These are phyloP conservation scores for Cydonia oblonga DNA, from an alignment of 331 rosid species.

Conservation along the genomic window DNA sequence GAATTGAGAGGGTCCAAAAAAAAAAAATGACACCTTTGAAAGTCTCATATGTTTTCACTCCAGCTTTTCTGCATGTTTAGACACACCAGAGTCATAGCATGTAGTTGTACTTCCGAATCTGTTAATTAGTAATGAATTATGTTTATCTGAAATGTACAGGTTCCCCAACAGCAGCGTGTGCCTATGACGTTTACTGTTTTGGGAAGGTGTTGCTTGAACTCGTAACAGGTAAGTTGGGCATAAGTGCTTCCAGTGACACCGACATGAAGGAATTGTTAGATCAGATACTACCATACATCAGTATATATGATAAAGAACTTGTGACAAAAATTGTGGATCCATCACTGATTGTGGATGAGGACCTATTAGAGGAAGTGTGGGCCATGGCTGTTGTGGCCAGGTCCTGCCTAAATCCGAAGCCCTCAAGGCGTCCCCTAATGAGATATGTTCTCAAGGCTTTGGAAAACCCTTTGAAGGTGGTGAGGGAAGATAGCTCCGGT, in stretches of 20 bases:
- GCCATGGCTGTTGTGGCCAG: constrained; percentile 90
- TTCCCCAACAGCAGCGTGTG: constrained; percentile 50
- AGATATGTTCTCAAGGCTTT: constrained; percentile 74
- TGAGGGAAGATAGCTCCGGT: constrained; percentile 67
- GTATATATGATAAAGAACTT: constrained; percentile 69
- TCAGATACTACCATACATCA: constrained; percentile 51
- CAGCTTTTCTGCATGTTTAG: too few species aligned
- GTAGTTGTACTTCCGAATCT: too few species aligned
- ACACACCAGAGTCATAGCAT: too few species aligned
- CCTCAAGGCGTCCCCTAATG: constrained; percentile 81
- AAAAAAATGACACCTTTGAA: not conserved
- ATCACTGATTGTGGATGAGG: constrained; percentile 70
- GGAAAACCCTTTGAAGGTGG: constrained; percentile 84
- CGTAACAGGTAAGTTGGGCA: constrained; percentile 75
- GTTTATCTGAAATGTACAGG: constrained; percentile 40
- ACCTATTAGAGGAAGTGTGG: constrained; percentile 94
- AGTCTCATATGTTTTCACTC: too few species aligned
- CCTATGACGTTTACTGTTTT: constrained; percentile 85
- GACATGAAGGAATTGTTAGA: constrained; percentile 53
- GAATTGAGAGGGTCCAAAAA: not conserved
- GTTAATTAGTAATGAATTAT: not conserved
- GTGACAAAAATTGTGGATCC: constrained; percentile 76
- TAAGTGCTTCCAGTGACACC: constrained; percentile 52
- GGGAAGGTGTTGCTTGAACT: constrained; percentile 90
- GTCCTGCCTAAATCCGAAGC: constrained; percentile 84